A percentile compares a stretch with the other conserved stretches of the same genome.
Conservation (phyloP, 805 yeast species). For the Millerago galiae region DNA sequence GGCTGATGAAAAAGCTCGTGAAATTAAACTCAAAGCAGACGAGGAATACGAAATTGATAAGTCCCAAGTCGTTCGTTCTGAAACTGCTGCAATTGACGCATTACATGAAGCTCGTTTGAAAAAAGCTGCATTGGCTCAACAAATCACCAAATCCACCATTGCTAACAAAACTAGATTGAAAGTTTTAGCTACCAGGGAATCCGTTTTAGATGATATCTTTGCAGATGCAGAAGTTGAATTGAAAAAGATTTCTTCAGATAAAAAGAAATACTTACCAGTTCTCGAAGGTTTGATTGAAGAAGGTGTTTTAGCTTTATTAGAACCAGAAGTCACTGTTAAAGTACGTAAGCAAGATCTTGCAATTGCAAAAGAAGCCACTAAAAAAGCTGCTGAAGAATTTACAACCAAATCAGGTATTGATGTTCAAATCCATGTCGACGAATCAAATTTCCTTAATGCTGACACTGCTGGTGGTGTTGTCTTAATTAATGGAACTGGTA, state of each 20-base stretch:
- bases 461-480: constrained; percentile 83
- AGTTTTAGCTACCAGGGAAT: constrained; percentile 80
- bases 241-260: constrained; percentile 48
- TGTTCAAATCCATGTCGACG: constrained; percentile 51
- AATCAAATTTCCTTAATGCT: constrained; percentile 49
- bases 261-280: constrained; percentile 56
- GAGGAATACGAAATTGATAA: constrained; percentile 98
- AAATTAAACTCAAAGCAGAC: constrained; percentile 90
- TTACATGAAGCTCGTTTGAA: constrained; percentile 76
- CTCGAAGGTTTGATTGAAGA: constrained; percentile 78
- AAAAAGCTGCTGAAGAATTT: constrained; percentile 56
- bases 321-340: constrained; percentile 54
- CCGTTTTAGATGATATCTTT: constrained; percentile 68
- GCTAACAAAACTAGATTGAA: constrained; percentile 93
- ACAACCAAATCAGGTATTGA: constrained; percentile 54
- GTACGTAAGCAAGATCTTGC: constrained; percentile 63
- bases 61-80: constrained; percentile 89
- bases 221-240: constrained; percentile 61
- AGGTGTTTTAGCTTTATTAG: constrained; percentile 65
- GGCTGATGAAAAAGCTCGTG: constrained; percentile 98
- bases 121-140: constrained; percentile 89
- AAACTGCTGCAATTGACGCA: constrained; percentile 81
- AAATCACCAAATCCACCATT: constrained; percentile 90
- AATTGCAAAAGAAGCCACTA: constrained; percentile 51
- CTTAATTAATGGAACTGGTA: constrained; percentile 62